These are phyloP conservation scores for Rhynchosporium agropyri DNA, from an alignment of 2,329 filamentous ascomycete species.

Conservation along the genomic window DNA sequence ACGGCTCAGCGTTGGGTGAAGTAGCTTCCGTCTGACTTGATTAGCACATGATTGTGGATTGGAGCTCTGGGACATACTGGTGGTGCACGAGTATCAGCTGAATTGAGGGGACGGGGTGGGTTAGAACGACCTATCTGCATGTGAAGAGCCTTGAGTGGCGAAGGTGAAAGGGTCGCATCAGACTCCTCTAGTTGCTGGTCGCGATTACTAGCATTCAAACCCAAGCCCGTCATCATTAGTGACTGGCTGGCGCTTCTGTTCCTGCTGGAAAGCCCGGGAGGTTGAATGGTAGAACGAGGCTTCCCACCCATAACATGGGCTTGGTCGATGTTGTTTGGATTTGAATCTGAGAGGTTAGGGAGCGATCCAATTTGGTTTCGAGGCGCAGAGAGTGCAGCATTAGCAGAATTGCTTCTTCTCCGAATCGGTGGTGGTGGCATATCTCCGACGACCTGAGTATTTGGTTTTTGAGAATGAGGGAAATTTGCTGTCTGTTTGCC, in stretches of 20 bases:
- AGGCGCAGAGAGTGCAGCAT: neutral
- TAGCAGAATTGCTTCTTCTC: neutral
- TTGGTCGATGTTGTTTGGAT: neutral
- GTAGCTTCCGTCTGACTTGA: neutral
- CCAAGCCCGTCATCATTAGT: neutral
- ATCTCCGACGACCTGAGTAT: neutral
- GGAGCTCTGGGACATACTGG: constrained; percentile 10
- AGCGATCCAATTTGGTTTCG: neutral
- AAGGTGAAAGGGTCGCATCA: constrained; percentile 5
- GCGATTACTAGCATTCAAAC: neutral
- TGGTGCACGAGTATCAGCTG: neutral
- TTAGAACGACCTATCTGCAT: neutral
- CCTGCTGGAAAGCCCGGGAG: neutral
- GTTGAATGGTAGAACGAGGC: neutral
- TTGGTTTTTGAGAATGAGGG: neutral
- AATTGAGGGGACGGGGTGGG: neutral
- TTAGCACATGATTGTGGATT: constrained; percentile 7
- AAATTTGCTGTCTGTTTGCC: too few relatives aligned
- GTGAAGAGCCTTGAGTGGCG: neutral
- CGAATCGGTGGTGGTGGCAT: neutral
- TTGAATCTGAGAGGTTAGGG: neutral
- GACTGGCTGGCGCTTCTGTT: neutral
- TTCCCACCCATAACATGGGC: neutral
- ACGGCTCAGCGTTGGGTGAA: too few relatives aligned
- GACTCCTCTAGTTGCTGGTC: neutral